Evolutionary conservation across 495 filamentous ascomycete genomes (phyloP), one percentile per base, ranked within the genome.

Genomic region (Penicillium flavigenum): DNA sequence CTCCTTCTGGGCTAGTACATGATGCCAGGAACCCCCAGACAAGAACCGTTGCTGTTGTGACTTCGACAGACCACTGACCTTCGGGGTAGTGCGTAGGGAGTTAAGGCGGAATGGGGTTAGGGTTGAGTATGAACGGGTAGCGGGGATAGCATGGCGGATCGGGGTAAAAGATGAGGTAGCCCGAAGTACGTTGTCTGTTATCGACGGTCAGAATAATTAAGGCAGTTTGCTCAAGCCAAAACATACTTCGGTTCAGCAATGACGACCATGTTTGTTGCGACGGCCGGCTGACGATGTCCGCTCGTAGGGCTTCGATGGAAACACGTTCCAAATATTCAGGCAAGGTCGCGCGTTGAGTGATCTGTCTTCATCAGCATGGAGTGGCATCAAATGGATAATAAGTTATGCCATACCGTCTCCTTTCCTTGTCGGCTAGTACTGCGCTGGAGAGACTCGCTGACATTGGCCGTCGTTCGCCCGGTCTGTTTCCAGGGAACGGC

Each of bases 1-100:
- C 73, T 98, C 94, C 61, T 86, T 83, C 59, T 88, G 86, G 20
- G 85, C 85, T 9, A 90, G 74, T 12, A 85, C 67, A 38, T 80
- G 83, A 47, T 81, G 81, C 46, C 83, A 83, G 31, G 79, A 73
- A 14, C 78, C 79, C 19, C 79, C 79, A 19, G 83, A 84, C 52
- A 86, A 72, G 38, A 82, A 75, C 20, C 82, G 76, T 56, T 78
- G 75, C 49, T 78, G 73, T 22, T 76, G 68, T 7, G 67, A 14
- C 36, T 58, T 67, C 2, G 67, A 67, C 16, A 74, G 56, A 11
- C 66, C 67, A 6, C 53, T 56, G 14, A 63, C 10, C 22, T 63
- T 67, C 3, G 67, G 58, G 3, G 56, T 52, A 4, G 61, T 56
- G n/a, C 65, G 70, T 16, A 70, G 36, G 14, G 51, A 54, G 44